Percentiles rank a stretch among this genome's conserved stretches.
Evolutionary conservation across 306 rosid genomes (phyloP).

Genomic region (Phaseolus lunatus): DNA sequence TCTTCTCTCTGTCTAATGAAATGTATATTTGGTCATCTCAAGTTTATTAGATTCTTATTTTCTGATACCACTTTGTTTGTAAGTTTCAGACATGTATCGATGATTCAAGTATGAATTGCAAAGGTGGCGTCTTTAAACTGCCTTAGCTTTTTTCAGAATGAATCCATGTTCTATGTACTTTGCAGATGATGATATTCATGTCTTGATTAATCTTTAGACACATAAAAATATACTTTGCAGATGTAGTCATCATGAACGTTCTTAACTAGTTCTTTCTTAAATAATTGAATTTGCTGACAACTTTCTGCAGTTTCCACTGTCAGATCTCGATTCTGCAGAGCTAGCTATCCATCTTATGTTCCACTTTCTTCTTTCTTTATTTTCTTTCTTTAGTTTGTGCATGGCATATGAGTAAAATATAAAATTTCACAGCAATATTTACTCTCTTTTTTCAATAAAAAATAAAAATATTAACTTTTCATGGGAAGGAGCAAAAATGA

Average conservation of each 20-base stretch:
- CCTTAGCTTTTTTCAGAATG: no score
- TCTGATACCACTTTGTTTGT: no score
- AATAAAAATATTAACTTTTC: not conserved
- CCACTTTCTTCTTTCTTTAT: not conserved
- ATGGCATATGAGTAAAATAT: not conserved
- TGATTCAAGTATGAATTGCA: no score
- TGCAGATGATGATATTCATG: not conserved
- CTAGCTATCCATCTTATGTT: not conserved
- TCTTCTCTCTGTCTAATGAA: no score
- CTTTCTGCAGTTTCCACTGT: conserved; percentile 1
- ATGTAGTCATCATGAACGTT: not conserved
- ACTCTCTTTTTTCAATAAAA: no score
- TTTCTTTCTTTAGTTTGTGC: not conserved
- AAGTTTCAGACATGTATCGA: no score
- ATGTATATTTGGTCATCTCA: no score
- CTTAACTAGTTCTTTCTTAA: not conserved
- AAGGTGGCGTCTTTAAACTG: no score
- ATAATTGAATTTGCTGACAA: not conserved
- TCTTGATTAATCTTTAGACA: not conserved
- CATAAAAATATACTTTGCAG: not conserved
- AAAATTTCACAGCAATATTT: not conserved
- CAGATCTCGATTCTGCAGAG: conserved; percentile 9
- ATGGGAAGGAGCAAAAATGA: not conserved
- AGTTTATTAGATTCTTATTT: no score
- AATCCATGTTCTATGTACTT: not conserved